Base-by-base conservation (phyloP, 345 rosid species). In the Linum lewisii region DNA sequence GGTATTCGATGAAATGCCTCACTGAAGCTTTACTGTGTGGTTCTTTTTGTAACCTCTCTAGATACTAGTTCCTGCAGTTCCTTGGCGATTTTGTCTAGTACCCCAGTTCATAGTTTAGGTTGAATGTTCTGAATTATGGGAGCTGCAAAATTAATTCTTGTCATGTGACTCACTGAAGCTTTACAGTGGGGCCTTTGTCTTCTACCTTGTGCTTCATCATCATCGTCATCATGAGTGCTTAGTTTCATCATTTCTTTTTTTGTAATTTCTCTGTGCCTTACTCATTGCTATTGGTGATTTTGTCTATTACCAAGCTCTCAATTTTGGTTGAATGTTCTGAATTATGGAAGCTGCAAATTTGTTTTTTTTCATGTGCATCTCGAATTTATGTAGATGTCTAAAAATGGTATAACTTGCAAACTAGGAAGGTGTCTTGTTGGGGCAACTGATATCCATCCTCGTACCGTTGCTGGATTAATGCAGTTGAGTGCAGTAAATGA, bases 1-100 rank as follows among this genome's bases (percentile, higher is more conserved):
- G 57, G 24, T 74, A 47, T 62, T 65, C 58, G 66, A 64, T 62
- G 63, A 61, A 64, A 70, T 72, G 36, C 2, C 53, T 42, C 16
- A 23, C 20, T 24, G 9, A 19, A 22, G 26, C 24, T 32, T 24
- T 18, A 21, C 54, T 54, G 61, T 22, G 52, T 49, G 22, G 0
- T 53, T 62, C 18, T 37, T 36, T 51, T 61, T 20, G 34, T 21
- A 21, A 61, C 26, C 26, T 24, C 56, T 18, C 22, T 26, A 13
- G 24, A n/a, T 21, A 45, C 49, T 25, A 7, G 61, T 34, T 34
- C 10, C 38, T 7, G 10, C 6, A 3, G 21, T 8, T 7, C 24
- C 11, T 21, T 34, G 21, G 45, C 24, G 66, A 26, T 7, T 20
- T 13, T 37, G 15, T 49, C n/a, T 24, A 19, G 50, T 56, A 4